Evolutionary conservation across 78 protist genomes (phyloP).

Genomic region (Emiliania huxleyi): DNA sequence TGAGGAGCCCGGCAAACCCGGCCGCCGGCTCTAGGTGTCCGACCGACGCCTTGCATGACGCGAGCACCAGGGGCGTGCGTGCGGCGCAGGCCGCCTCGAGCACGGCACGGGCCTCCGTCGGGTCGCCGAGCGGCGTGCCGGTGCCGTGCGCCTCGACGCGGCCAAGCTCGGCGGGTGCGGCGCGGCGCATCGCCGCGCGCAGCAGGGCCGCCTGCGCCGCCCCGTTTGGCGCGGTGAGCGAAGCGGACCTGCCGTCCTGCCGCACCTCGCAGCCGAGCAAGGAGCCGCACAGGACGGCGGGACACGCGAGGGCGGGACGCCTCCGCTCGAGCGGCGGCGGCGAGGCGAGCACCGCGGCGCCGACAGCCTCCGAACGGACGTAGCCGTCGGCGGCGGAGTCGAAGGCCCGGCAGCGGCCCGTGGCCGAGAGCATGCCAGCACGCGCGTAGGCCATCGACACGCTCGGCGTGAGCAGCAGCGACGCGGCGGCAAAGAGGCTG

Average conservation of each 20-base stretch:
- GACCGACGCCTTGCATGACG: constrained; percentile 63
- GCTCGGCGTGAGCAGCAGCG: not conserved
- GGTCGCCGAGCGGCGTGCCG: not conserved
- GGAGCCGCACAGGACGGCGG: not conserved
- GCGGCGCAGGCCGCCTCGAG: too few relatives aligned
- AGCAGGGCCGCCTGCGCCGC: not conserved
- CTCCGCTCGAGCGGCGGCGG: too few relatives aligned
- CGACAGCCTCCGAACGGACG: not conserved
- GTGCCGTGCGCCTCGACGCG: not conserved
- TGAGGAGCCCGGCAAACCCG: too few relatives aligned
- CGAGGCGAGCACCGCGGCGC: not conserved
- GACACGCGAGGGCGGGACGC: too few relatives aligned
- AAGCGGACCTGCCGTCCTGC: not conserved
- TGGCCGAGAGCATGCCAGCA: not conserved
- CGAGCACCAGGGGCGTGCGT: too few relatives aligned
- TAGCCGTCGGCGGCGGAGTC: not conserved
- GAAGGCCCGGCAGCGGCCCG: not conserved
- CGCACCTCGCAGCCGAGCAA: not conserved
- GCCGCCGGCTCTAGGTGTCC: constrained; percentile 75
- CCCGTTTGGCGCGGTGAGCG: not conserved
- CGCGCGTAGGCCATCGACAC: not conserved
- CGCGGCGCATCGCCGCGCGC: too few relatives aligned
- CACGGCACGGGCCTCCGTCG: too few relatives aligned
- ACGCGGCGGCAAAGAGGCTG: not conserved
- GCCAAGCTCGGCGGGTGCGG: too few relatives aligned